Evolutionary conservation across 345 rosid species (phyloP).

Genomic region (Eucalyptus sp.): DNA sequence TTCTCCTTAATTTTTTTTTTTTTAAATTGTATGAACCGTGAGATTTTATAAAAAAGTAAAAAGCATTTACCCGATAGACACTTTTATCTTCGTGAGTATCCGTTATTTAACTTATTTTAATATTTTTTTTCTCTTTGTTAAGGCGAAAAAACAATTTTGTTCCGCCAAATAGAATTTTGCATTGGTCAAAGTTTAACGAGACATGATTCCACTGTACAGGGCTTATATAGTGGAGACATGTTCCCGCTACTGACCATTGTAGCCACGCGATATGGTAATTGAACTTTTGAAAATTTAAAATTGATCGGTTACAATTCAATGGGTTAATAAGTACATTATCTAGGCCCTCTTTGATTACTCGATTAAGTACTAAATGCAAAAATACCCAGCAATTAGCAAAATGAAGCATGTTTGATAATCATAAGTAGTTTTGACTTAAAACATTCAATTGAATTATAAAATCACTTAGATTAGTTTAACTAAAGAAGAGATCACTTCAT

Average conservation of each 20-base stretch:
- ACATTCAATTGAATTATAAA: neutral
- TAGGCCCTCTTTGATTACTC: neutral
- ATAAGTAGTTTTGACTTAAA: neutral
- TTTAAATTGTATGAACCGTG: neutral
- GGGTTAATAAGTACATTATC: neutral
- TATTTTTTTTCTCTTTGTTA: neutral
- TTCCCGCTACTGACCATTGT: neutral
- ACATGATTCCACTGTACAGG: neutral
- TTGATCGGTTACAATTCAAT: neutral
- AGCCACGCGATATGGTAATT: neutral
- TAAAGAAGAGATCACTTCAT: neutral
- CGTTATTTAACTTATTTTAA: neutral
- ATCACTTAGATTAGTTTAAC: neutral
- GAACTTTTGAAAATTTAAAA: neutral
- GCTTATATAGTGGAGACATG: neutral
- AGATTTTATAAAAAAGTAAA: neutral
- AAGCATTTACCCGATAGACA: neutral
- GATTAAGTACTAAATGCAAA: neutral
- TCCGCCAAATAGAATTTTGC: neutral
- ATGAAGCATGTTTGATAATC: neutral
- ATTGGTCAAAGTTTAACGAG: neutral
- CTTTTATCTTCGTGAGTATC: neutral
- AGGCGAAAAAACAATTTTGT: neutral
- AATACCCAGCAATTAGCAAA: neutral
- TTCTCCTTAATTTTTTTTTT: neutral